phyloP scores from a whole-genome alignment of 495 filamentous ascomycete genomes.

The Cercophora scortea region DNA sequence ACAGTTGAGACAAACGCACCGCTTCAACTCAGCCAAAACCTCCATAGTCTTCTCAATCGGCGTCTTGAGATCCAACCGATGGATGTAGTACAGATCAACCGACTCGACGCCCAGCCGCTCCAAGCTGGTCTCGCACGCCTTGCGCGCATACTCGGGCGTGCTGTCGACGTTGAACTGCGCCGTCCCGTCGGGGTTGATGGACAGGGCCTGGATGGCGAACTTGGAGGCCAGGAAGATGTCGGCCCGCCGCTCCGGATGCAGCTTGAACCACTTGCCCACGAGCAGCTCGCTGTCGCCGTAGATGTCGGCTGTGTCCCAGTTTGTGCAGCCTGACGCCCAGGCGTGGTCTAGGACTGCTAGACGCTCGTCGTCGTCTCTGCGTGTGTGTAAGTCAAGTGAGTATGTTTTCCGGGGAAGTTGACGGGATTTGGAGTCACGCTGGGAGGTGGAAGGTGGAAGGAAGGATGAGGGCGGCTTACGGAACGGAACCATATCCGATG shows the following conservation, averaged over 20 bases:
- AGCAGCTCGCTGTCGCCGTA: constrained; percentile 46
- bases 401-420: neutral
- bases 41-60: constrained; percentile 59
- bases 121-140: constrained; percentile 45
- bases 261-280: constrained; percentile 46
- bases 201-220: constrained; percentile 27
- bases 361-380: constrained; percentile 35
- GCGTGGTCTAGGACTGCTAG: constrained; percentile 40
- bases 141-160: constrained; percentile 44
- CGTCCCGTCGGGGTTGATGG: constrained; percentile 1
- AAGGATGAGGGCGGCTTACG: constrained; percentile 4
- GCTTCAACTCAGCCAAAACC: constrained; percentile 38
- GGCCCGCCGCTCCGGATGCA: constrained; percentile 36
- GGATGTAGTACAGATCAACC: constrained; percentile 58
- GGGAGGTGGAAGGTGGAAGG: neutral
- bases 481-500: constrained; percentile 36
- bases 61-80: constrained; percentile 44
- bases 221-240: constrained; percentile 54
- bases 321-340: constrained; percentile 36
- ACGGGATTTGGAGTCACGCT: neutral
- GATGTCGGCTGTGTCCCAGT: constrained; percentile 44
- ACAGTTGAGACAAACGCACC: constrained; percentile 15
- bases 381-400: neutral
- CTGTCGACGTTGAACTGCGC: constrained; percentile 26
- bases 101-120: constrained; percentile 39